Conservation (phyloP, 1,284 basidiomycete genomes). For the Melampsora americana region DNA sequence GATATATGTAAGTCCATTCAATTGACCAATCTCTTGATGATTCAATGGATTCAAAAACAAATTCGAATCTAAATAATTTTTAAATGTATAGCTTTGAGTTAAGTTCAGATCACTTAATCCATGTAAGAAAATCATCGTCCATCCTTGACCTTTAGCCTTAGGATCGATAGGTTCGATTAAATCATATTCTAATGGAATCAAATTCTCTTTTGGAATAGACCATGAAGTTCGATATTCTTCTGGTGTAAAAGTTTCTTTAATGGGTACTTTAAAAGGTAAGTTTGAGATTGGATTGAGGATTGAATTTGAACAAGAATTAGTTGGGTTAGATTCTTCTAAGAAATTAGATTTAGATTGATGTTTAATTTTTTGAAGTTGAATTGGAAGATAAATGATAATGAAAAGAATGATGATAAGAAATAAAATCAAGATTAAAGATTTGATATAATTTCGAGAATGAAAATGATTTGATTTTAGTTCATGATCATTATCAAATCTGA, state of each 20-base stretch:
- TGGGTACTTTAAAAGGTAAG: not conserved
- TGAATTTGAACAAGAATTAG: slow-evolving; percentile 9
- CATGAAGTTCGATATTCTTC: slow-evolving; percentile 13
- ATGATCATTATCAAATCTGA: too few relatives aligned
- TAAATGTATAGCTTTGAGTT: slow-evolving; percentile 12
- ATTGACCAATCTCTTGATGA: not conserved
- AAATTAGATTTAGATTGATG: too few relatives aligned
- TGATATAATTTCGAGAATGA: too few relatives aligned
- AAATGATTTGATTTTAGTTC: too few relatives aligned
- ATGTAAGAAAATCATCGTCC: slow-evolving; percentile 26
- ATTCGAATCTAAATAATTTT: slow-evolving; percentile 7
- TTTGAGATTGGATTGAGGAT: not conserved
- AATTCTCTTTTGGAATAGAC: not conserved
- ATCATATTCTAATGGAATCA: slow-evolving; percentile 9
- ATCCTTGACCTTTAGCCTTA: slow-evolving; percentile 13
- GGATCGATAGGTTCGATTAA: slow-evolving; percentile 1
- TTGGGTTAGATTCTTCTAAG: too few relatives aligned
- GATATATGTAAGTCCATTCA: slow-evolving; percentile 16
- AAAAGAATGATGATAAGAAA: not conserved
- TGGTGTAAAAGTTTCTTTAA: not conserved
- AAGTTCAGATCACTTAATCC: slow-evolving; percentile 23
- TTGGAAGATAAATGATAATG: not conserved
- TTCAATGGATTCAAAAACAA: slow-evolving; percentile 2
- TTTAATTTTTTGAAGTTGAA: not conserved
- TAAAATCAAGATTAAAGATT: too few relatives aligned